These are phyloP conservation scores for Chalaropsis ovoidea DNA, from an alignment of 2,329 filamentous ascomycete species.

Conservation along the genomic window DNA sequence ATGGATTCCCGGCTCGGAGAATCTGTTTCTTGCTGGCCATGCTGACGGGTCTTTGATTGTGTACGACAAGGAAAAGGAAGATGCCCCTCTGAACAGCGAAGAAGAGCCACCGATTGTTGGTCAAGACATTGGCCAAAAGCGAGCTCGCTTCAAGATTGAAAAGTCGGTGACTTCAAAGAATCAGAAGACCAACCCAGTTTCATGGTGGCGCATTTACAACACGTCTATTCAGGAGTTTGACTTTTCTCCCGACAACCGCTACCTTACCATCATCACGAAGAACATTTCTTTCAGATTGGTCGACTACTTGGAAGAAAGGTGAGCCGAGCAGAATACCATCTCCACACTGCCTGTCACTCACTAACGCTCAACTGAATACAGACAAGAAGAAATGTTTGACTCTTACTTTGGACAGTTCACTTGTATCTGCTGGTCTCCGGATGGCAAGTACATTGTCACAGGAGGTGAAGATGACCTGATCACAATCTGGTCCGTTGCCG, in stretches of 20 bases:
- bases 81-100: constrained; percentile 67
- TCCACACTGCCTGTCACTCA: background rate
- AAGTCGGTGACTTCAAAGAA: constrained; percentile 92
- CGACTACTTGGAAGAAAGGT: constrained; percentile 86
- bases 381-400: constrained; percentile 74
- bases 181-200: constrained; percentile 85
- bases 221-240: constrained; percentile 83
- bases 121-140: constrained; percentile 40
- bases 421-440: constrained; percentile 94
- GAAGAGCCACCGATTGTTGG: constrained; percentile 36
- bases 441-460: constrained; percentile 89
- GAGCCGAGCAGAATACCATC: constrained; percentile 31
- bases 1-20: constrained; percentile 93
- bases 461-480: constrained; percentile 94
- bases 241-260: constrained; percentile 80
- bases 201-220: constrained; percentile 85
- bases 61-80: constrained; percentile 96
- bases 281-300: constrained; percentile 84
- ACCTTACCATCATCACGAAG: constrained; percentile 82
- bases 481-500: constrained; percentile 85
- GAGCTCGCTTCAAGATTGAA: constrained; percentile 46
- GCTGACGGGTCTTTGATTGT: constrained; percentile 85
- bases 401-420: constrained; percentile 90
- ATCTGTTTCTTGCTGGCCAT: constrained; percentile 81
- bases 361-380: constrained; percentile 32